Evolutionary conservation across 1,284 basidiomycete genomes (phyloP).

Genomic region (Cystobasidium slooffiae): DNA sequence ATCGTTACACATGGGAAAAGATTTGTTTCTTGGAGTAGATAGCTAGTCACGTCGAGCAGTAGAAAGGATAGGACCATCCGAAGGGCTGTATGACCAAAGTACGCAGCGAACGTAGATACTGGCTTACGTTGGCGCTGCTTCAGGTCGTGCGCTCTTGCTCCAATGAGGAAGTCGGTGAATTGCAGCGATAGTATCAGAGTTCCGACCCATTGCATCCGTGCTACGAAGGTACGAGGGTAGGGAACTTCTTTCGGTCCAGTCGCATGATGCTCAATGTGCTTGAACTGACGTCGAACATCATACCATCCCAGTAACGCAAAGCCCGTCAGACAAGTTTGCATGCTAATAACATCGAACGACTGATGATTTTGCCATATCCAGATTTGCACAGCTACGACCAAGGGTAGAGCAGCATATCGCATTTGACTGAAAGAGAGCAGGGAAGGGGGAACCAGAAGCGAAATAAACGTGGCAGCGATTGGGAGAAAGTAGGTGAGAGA

Average conservation of each 20-base stretch:
- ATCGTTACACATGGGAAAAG: constrained; percentile 1
- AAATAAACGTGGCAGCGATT: neutral
- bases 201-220: constrained; percentile 19
- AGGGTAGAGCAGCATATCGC: constrained; percentile 21
- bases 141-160: constrained; percentile 13
- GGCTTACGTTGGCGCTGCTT: constrained; percentile 5
- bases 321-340: constrained; percentile 20
- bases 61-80: neutral
- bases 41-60: constrained; percentile 16
- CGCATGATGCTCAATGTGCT: neutral
- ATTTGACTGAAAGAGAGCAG: constrained; percentile 5
- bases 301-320: constrained; percentile 39
- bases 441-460: constrained; percentile 13
- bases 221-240: constrained; percentile 1
- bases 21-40: constrained; percentile 9
- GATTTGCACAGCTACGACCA: constrained; percentile 1
- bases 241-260: neutral
- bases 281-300: constrained; percentile 25
- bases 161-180: constrained; percentile 36
- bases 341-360: constrained; percentile 41
- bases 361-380: constrained; percentile 20
- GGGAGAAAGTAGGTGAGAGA: constrained; percentile 37
- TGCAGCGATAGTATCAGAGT: constrained; percentile 24
- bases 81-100: neutral
- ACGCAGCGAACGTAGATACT: neutral